Evolutionary conservation across 805 yeast genomes (phyloP), one percentile per base, ranked within the genome.

Genomic region (Kluyveromyces siamensis): DNA sequence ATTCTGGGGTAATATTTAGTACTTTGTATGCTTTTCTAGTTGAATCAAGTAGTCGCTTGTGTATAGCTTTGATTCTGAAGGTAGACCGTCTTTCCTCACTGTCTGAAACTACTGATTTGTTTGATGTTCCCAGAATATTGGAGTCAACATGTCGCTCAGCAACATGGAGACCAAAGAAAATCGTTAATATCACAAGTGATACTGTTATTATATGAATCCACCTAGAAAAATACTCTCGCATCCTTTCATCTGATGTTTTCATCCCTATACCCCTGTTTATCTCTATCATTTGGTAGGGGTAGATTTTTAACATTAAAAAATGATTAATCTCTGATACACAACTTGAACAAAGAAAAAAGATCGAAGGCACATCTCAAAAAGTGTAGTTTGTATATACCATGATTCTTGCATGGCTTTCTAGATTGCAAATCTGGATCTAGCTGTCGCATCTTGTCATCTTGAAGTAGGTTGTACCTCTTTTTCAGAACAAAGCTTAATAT

Each of bases 31-130:
- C 18, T 27, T 35, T 21, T 36, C 3, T 36, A 11, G 27, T 33
- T 7, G 13, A 21, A 8, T 43, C 30, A 13, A 43, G 17, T 11
- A 39, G 45, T 19, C 45, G 10, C 27, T 11, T 19, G 45, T 63
- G 57, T 6, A 60, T 50, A 9, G 55, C 57, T 42, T 50, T 50
- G 35, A 63, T 41, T 39, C 48, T 52, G 36, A 62, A 61, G 14
- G 48, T 48, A 8, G 44, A 10, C 18, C 19, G 17, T 9, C 27
- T 21, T 27, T 16, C 27, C 19, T 25, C 35, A 30, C 14, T 30
- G 4, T 30, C 35, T 7, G 35, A 10, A 13, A 30, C 35, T 30
- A 7, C 35, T 30, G 35, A 30, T 13, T 30, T 30, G 14, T 30
- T 11, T 11, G 11, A 30, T 30, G 35, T 30, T 30, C 35, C 35